Conservation (phyloP, 345 rosid genomes). For the Hibiscus syriacus region DNA sequence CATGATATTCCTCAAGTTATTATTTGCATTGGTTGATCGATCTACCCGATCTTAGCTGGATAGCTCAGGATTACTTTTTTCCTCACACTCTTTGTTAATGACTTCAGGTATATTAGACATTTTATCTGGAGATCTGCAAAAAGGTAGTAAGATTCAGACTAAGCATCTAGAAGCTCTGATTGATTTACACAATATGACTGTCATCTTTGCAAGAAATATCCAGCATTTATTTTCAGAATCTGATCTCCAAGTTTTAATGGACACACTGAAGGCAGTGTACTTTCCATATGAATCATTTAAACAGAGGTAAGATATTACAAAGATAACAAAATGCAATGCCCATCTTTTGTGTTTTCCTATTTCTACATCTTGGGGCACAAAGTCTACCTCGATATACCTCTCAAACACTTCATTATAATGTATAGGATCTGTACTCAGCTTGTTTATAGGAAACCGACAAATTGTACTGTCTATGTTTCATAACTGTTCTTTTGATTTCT, state of each 20-base stretch:
- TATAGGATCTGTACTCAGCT: background rate
- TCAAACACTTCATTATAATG: background rate
- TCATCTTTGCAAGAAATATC: constrained; percentile 76
- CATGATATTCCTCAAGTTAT: background rate
- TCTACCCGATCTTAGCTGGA: background rate
- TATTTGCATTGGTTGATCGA: background rate
- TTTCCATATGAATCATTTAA: constrained; percentile 81
- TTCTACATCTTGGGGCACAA: background rate
- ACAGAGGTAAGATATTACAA: constrained; percentile 59
- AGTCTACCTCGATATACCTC: background rate
- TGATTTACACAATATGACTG: constrained; percentile 85
- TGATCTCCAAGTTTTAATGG: constrained; percentile 62
- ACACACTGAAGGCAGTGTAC: constrained; percentile 83
- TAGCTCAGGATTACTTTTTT: constrained; percentile 9
- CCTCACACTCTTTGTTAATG: constrained; percentile 15
- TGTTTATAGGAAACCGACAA: background rate
- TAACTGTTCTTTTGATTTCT: background rate
- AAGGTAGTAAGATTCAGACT: constrained; percentile 78
- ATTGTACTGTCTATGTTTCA: background rate
- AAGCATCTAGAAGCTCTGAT: constrained; percentile 90
- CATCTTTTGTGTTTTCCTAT: background rate
- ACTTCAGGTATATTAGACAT: constrained; percentile 73
- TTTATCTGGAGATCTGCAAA: constrained; percentile 88
- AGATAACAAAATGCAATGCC: background rate
- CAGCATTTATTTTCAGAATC: constrained; percentile 91